phyloP scores from a whole-genome alignment of 164 flowering plant genomes.

The Annona squamosa region DNA sequence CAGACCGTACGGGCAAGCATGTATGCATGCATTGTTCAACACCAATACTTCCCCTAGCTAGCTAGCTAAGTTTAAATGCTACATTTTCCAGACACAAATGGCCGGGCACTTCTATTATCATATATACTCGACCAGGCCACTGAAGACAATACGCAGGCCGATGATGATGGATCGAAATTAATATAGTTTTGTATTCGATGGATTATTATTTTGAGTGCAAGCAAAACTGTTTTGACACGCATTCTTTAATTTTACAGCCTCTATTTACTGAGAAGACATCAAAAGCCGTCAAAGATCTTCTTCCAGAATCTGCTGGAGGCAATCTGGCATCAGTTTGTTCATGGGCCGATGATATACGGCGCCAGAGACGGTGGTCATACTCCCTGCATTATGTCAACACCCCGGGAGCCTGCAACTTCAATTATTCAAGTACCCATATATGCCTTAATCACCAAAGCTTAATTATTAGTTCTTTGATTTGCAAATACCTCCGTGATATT shows the following conservation, averaged over 20 bases:
- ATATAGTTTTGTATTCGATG: too few relatives aligned
- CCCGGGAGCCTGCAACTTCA: constrained; percentile 66
- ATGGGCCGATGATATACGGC: constrained; percentile 78
- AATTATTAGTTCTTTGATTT: background rate
- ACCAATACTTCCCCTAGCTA: too few relatives aligned
- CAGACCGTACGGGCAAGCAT: too few relatives aligned
- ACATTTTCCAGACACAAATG: too few relatives aligned
- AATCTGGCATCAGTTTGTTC: constrained; percentile 55
- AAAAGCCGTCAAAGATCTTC: constrained; percentile 48
- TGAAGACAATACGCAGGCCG: too few relatives aligned
- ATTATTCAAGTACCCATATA: constrained; percentile 39
- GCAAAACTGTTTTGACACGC: background rate
- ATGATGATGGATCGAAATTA: too few relatives aligned
- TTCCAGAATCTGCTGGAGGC: constrained; percentile 48
- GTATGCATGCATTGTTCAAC: too few relatives aligned
- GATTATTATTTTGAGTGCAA: too few relatives aligned
- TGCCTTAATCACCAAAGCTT: background rate
- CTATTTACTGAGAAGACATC: constrained; percentile 53
- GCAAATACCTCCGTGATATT: background rate
- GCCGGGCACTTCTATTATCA: too few relatives aligned
- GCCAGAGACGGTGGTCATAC: constrained; percentile 60
- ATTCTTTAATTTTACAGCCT: constrained; percentile 23
- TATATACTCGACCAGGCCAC: too few relatives aligned
- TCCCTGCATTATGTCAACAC: constrained; percentile 69
- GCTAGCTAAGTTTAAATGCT: too few relatives aligned